These are phyloP conservation scores for Dichomitus squalens DNA, from an alignment of 1,284 basidiomycete species.

Conservation along the genomic window DNA sequence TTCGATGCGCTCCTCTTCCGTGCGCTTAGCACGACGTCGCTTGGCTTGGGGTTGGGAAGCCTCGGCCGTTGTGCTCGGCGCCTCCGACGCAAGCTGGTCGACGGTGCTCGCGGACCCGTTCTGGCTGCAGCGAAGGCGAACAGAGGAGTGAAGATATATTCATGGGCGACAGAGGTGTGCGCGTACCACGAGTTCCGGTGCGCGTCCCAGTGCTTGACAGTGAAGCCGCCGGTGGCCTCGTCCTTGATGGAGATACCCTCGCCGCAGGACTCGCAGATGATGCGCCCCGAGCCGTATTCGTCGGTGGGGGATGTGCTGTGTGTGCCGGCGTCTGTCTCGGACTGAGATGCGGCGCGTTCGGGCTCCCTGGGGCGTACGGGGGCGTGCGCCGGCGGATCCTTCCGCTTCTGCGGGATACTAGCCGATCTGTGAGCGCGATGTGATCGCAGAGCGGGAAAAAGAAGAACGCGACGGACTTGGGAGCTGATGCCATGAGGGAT, in stretches of 20 bases:
- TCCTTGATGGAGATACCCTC: conserved; percentile 64
- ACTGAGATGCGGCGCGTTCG: conserved; percentile 22
- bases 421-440: conserved; percentile 10
- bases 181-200: conserved; percentile 63
- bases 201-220: conserved; percentile 67
- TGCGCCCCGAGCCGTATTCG: conserved; percentile 59
- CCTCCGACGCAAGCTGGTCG: conserved; percentile 21
- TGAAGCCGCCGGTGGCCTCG: conserved; percentile 59
- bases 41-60: conserved; percentile 32
- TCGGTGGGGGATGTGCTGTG: conserved; percentile 34
- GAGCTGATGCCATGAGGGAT: conserved; percentile 24
- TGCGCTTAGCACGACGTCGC: conserved; percentile 72
- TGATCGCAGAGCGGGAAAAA: neutral
- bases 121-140: conserved; percentile 21
- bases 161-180: neutral
- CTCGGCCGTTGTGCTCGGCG: conserved; percentile 26
- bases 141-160: neutral
- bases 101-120: conserved; percentile 25
- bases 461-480: conserved; percentile 22
- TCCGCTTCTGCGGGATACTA: conserved; percentile 45
- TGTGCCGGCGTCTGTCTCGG: conserved; percentile 18
- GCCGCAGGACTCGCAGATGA: conserved; percentile 65
- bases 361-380: conserved; percentile 18
- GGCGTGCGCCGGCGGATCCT: conserved; percentile 35
- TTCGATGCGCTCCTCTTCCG: conserved; percentile 76